Percentiles rank a stretch among this genome's conserved stretches.
Conservation (phyloP, 2,329 filamentous ascomycete genomes). For the Coniochaeta sp. region DNA sequence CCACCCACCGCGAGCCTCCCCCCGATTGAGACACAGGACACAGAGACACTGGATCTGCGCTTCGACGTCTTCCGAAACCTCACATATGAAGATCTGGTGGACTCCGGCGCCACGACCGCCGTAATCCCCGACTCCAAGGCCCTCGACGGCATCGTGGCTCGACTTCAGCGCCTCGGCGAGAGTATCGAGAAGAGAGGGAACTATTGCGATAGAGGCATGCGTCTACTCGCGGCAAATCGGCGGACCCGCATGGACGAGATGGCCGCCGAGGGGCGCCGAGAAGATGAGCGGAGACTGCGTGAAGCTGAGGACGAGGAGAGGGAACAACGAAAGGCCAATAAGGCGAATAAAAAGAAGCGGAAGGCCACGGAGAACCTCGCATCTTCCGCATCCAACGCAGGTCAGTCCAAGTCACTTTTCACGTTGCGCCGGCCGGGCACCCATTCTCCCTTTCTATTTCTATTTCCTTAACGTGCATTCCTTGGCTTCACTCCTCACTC, state of each 20-base stretch:
- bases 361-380: slow-evolving; percentile 58
- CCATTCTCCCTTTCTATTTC: not conserved
- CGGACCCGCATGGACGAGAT: slow-evolving; percentile 51
- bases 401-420: slow-evolving; percentile 18
- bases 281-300: slow-evolving; percentile 43
- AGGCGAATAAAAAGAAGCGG: slow-evolving; percentile 69
- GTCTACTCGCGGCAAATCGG: slow-evolving; percentile 57
- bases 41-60: slow-evolving; percentile 60
- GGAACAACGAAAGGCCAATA: no score
- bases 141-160: slow-evolving; percentile 55
- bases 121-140: slow-evolving; percentile 57
- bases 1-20: slow-evolving; percentile 44
- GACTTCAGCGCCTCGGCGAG: slow-evolving; percentile 57
- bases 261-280: slow-evolving; percentile 34
- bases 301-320: slow-evolving; percentile 38
- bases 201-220: slow-evolving; percentile 67
- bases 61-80: slow-evolving; percentile 52
- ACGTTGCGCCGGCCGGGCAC: not conserved
- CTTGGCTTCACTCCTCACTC: not conserved
- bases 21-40: slow-evolving; percentile 46
- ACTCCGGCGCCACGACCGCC: slow-evolving; percentile 48
- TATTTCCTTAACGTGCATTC: not conserved
- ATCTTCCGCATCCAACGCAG: slow-evolving; percentile 41
- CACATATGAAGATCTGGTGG: slow-evolving; percentile 63
- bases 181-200: slow-evolving; percentile 60